Evolutionary conservation across 495 filamentous ascomycete genomes (phyloP).

Genomic region (Neurospora sp.): DNA sequence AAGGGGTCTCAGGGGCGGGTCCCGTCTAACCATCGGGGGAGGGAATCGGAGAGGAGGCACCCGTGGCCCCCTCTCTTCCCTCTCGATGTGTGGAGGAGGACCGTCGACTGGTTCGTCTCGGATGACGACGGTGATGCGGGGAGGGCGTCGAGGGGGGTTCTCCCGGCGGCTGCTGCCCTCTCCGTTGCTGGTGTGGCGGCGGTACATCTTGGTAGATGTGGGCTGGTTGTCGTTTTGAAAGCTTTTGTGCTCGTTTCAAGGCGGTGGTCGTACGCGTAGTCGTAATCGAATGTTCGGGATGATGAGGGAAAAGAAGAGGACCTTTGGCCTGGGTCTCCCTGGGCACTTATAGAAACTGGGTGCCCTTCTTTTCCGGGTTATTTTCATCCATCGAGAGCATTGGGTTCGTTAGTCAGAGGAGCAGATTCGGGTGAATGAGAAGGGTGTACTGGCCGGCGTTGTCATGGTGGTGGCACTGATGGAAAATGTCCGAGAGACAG

Average conservation of each 20-base stretch:
- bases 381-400: background rate
- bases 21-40: background rate
- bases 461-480: background rate
- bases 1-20: background rate
- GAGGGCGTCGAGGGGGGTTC: background rate
- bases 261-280: background rate
- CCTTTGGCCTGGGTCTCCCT: background rate
- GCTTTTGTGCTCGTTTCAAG: background rate
- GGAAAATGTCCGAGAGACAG: background rate
- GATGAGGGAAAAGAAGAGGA: background rate
- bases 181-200: background rate
- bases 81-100: background rate
- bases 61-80: background rate
- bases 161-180: background rate
- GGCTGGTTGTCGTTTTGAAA: background rate
- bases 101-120: background rate
- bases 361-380: background rate
- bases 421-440: background rate
- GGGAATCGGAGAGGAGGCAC: background rate
- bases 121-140: background rate
- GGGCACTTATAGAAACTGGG: background rate
- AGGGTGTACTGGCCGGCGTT: background rate
- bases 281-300: background rate
- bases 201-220: background rate
- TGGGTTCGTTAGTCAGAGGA: background rate